phyloP scores from a whole-genome alignment of 805 yeast genomes.

The Saturnispora silvae region DNA sequence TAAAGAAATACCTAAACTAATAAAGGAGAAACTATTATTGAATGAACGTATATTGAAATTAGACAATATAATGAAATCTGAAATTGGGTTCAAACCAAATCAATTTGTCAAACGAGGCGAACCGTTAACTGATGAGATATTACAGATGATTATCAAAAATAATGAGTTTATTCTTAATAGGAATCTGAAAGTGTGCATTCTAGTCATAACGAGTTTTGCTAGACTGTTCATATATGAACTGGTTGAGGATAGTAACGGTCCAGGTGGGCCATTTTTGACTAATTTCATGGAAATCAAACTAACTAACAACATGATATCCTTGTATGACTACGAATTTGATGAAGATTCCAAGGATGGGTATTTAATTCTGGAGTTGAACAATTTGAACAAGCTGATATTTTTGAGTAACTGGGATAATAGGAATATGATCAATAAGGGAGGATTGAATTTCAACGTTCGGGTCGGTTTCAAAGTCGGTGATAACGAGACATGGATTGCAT shows the following conservation, averaged over 20 bases:
- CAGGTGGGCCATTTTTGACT: slow-evolving; percentile 24
- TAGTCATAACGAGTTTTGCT: slow-evolving; percentile 28
- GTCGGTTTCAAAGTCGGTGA: slow-evolving; percentile 35
- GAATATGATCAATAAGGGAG: slow-evolving; percentile 23
- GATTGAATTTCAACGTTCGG: slow-evolving; percentile 24
- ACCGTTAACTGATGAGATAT: slow-evolving; percentile 23
- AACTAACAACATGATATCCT: slow-evolving; percentile 48
- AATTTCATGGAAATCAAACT: slow-evolving; percentile 31
- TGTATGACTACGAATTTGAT: slow-evolving; percentile 74
- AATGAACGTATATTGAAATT: slow-evolving; percentile 26
- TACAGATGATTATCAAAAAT: slow-evolving; percentile 23
- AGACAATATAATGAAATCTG: slow-evolving; percentile 26
- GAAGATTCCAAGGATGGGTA: slow-evolving; percentile 49
- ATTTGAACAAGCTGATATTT: slow-evolving; percentile 47
- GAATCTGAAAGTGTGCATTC: slow-evolving; percentile 25
- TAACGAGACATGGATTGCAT: slow-evolving; percentile 56
- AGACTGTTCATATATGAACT: slow-evolving; percentile 27
- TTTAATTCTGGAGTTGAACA: slow-evolving; percentile 51
- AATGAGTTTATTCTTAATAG: slow-evolving; percentile 22
- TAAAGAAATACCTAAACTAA: slow-evolving; percentile 23
- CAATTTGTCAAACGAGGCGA: slow-evolving; percentile 21
- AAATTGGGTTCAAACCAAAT: slow-evolving; percentile 22
- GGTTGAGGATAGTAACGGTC: slow-evolving; percentile 7
- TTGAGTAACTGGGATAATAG: slow-evolving; percentile 33
- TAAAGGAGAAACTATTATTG: slow-evolving; percentile 21